Conservation (phyloP, 176 grass and related monocot species). For the Juncus inflexus region DNA sequence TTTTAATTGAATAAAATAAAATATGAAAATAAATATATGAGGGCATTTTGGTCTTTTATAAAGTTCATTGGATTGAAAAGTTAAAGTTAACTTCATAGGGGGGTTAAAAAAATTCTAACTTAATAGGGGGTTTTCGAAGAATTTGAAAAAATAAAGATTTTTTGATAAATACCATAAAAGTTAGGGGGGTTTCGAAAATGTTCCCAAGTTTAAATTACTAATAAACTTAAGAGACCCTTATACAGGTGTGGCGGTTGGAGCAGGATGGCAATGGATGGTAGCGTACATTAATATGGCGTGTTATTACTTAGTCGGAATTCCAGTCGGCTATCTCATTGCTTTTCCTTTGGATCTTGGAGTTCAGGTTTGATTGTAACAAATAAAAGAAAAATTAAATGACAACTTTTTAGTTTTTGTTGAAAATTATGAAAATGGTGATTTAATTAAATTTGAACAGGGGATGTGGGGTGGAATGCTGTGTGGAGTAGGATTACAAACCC, state of each 20-base stretch:
- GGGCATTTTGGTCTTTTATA: no score
- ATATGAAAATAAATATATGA: no score
- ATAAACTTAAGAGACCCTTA: not conserved
- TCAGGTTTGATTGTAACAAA: slow-evolving; percentile 31
- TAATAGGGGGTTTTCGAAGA: no score
- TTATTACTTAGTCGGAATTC: slow-evolving; percentile 79
- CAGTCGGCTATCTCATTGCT: slow-evolving; percentile 49
- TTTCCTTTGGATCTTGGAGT: slow-evolving; percentile 52
- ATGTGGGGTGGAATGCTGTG: slow-evolving; percentile 92
- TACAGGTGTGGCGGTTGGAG: slow-evolving; percentile 76
- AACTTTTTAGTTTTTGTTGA: not conserved
- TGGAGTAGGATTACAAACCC: slow-evolving; percentile 66
- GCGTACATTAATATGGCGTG: slow-evolving; percentile 70
- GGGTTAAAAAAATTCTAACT: no score
- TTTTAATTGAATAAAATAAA: no score
- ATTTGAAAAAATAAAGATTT: no score
- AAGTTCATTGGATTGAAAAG: no score
- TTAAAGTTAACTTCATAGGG: no score
- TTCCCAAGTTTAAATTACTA: no score
- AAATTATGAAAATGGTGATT: not conserved
- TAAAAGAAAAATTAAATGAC: not conserved
- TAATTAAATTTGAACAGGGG: slow-evolving; percentile 28
- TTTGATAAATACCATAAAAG: no score
- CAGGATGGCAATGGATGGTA: slow-evolving; percentile 86
- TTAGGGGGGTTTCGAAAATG: no score